These are phyloP conservation scores for Solanum tacnaense DNA, from an alignment of 257 asterid genomes.

Conservation along the genomic window DNA sequence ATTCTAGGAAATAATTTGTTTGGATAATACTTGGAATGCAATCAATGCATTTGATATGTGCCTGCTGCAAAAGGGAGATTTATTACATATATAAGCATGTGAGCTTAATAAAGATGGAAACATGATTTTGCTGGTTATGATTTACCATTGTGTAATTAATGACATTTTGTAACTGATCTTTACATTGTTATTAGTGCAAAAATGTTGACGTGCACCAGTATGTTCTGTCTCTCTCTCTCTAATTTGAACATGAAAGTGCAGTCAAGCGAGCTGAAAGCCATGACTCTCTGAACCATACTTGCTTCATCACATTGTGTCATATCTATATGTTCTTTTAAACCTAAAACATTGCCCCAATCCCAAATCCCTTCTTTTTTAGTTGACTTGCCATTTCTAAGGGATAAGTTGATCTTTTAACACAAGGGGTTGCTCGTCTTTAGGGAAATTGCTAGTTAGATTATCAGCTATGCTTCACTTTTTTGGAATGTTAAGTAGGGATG, in stretches of 20 bases:
- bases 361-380: neutral
- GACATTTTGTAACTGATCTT: neutral
- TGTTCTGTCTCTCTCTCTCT: constrained; percentile 5
- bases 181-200: constrained; percentile 25
- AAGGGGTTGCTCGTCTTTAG: neutral
- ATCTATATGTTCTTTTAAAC: neutral
- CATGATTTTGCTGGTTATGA: neutral
- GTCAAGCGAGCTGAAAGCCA: neutral
- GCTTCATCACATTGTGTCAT: neutral
- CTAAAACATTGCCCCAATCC: neutral
- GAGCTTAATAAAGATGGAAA: neutral
- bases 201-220: constrained; percentile 37
- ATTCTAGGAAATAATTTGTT: neutral
- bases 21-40: neutral
- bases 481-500: neutral
- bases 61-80: neutral
- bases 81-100: neutral
- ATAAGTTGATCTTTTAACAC: neutral
- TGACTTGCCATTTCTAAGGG: neutral
- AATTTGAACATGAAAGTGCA: neutral
- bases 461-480: neutral
- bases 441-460: neutral
- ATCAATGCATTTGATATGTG: neutral
- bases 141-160: neutral
- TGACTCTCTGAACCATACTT: neutral